A percentile compares a stretch with the other conserved stretches of the same genome.
Conservation (phyloP, 768 basidiomycete species). For the Leccinum truebloodii region DNA sequence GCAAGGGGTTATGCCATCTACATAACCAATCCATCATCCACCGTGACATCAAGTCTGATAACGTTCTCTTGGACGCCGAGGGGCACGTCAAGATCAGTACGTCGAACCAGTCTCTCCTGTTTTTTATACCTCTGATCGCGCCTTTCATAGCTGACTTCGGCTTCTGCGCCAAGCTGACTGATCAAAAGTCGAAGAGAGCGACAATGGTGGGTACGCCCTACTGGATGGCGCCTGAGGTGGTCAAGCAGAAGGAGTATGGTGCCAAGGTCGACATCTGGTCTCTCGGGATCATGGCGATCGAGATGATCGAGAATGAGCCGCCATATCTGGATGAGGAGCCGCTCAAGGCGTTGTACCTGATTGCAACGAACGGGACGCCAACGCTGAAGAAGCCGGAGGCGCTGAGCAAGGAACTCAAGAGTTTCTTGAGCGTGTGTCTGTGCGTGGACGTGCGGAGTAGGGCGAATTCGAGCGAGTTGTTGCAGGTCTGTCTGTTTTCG, state of each 20-base stretch:
- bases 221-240: constrained; percentile 99
- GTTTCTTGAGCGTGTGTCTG: constrained; percentile 95
- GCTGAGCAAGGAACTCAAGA: constrained; percentile 89
- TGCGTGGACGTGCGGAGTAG: constrained; percentile 96
- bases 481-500: constrained; percentile 57
- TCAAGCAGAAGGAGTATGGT: constrained; percentile 96
- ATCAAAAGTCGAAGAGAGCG: constrained; percentile 94
- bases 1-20: constrained; percentile 90
- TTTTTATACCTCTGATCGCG: constrained; percentile 6
- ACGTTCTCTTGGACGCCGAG: constrained; percentile 88
- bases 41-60: constrained; percentile 96
- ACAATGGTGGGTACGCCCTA: constrained; percentile 99
- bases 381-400: constrained; percentile 96
- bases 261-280: constrained; percentile 98
- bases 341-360: constrained; percentile 89
- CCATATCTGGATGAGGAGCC: constrained; percentile 96
- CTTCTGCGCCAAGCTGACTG: constrained; percentile 94
- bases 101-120: constrained; percentile 32
- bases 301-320: constrained; percentile 99
- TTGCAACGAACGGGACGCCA: constrained; percentile 98
- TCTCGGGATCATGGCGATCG: constrained; percentile 96
- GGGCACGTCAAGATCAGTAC: constrained; percentile 97
- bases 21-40: constrained; percentile 96
- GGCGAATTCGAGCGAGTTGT: constrained; percentile 83
- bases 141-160: constrained; percentile 81